Evolutionary conservation across 768 basidiomycete species (phyloP).

Genomic region (Tephrocybe sp.): DNA sequence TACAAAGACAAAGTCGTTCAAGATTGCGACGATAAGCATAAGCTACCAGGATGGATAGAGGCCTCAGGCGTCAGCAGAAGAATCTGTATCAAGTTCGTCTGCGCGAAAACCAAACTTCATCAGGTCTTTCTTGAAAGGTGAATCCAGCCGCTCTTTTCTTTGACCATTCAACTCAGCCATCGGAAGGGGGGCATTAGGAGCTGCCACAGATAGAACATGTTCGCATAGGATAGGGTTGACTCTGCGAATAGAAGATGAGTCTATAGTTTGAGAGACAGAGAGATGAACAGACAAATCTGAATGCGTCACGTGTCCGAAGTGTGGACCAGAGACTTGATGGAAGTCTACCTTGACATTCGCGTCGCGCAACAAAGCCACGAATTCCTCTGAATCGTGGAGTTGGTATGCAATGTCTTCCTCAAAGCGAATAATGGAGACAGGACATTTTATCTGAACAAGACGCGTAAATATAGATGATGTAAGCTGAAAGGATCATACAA

Average conservation of each 20-base stretch:
- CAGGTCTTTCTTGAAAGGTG: slow-evolving; percentile 5
- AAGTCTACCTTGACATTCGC: slow-evolving; percentile 21
- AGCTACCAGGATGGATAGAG: too few species aligned
- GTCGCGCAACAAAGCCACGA: slow-evolving; percentile 16
- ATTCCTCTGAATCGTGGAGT: slow-evolving; percentile 19
- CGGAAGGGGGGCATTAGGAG: background rate
- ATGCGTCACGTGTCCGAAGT: slow-evolving; percentile 26
- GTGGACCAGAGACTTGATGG: slow-evolving; percentile 26
- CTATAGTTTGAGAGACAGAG: background rate
- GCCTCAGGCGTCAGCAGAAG: too few species aligned
- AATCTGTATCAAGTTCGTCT: slow-evolving; percentile 1
- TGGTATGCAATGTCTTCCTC: slow-evolving; percentile 30
- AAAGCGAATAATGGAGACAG: slow-evolving; percentile 30
- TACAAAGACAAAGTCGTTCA: too few species aligned
- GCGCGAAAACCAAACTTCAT: slow-evolving; percentile 4
- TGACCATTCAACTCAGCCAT: background rate
- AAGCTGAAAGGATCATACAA: background rate
- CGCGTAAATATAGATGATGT: too few species aligned
- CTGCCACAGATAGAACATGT: slow-evolving; percentile 2
- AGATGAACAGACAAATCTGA: slow-evolving; percentile 22
- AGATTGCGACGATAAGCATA: too few species aligned
- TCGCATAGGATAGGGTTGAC: slow-evolving; percentile 9
- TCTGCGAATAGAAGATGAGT: background rate
- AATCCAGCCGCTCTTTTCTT: background rate
- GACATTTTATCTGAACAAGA: slow-evolving; percentile 22